Evolutionary conservation across 371 early-diverging fungal species (phyloP).

Genomic region (Mucor circinelloides): DNA sequence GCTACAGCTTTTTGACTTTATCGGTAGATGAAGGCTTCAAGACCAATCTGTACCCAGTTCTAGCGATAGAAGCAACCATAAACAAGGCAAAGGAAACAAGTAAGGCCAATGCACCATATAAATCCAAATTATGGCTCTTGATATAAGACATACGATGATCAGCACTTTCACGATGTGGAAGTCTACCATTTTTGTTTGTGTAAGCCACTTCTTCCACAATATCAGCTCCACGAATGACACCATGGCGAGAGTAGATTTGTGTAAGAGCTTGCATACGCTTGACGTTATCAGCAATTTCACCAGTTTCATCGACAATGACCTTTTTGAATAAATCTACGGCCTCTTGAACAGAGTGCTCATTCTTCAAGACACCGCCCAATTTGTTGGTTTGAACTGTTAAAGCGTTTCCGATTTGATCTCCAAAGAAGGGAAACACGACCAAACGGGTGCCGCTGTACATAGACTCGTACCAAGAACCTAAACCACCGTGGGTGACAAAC

Average conservation of each 20-base stretch:
- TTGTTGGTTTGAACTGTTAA: background rate
- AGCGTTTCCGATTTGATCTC: conserved; percentile 38
- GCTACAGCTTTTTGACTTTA: background rate
- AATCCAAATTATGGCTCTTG: conserved; percentile 30
- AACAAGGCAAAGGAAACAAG: background rate
- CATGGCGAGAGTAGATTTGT: conserved; percentile 24
- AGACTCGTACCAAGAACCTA: conserved; percentile 37
- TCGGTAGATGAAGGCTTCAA: background rate
- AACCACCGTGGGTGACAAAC: conserved; percentile 46
- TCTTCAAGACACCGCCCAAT: conserved; percentile 1
- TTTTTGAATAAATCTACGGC: background rate
- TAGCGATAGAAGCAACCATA: background rate
- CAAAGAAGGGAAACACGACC: conserved; percentile 43
- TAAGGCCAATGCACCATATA: conserved; percentile 6
- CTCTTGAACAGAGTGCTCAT: background rate
- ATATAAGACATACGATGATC: conserved; percentile 28
- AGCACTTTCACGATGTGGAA: conserved; percentile 24
- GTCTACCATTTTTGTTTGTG: conserved; percentile 8
- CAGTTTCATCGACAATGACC: conserved; percentile 3
- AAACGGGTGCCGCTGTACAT: conserved; percentile 33
- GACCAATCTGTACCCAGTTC: background rate
- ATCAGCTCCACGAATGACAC: conserved; percentile 24
- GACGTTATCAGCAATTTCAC: conserved; percentile 10
- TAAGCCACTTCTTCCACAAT: conserved; percentile 26
- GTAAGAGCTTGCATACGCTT: conserved; percentile 16